These are phyloP conservation scores for Chytriomyces sp. DNA, from an alignment of 192 early-diverging fungal species.

Conservation along the genomic window DNA sequence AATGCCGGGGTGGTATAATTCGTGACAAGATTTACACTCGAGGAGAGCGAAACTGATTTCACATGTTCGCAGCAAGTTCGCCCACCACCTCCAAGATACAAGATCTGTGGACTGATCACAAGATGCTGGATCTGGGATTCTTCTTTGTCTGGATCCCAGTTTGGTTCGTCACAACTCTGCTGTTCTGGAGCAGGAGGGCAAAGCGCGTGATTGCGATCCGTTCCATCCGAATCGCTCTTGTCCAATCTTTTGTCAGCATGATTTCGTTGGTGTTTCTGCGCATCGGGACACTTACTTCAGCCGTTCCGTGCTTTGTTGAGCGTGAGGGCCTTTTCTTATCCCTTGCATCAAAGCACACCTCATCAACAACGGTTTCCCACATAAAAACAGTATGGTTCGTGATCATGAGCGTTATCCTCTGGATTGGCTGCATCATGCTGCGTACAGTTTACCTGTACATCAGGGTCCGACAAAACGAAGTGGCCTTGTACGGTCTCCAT, in stretches of 20 bases:
- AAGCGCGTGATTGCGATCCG: not conserved
- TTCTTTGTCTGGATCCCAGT: not conserved
- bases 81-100: too few species aligned
- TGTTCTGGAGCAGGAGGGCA: not conserved
- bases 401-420: not conserved
- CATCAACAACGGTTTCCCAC: not conserved
- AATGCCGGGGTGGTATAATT: too few species aligned
- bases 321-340: not conserved
- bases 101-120: too few species aligned
- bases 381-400: not conserved
- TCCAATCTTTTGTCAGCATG: not conserved
- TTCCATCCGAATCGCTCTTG: not conserved
- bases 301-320: not conserved
- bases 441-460: not conserved
- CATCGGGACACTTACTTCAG: not conserved
- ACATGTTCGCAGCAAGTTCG: too few species aligned
- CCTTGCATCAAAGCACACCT: not conserved
- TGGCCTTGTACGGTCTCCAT: not conserved
- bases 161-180: not conserved
- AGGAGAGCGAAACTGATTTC: too few species aligned
- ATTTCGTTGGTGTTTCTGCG: not conserved
- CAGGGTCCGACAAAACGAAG: not conserved
- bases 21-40: too few species aligned
- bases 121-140: not conserved
- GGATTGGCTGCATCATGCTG: not conserved